Evolutionary conservation across 2,329 filamentous ascomycete species (phyloP).

Genomic region (Xylaria sp.): DNA sequence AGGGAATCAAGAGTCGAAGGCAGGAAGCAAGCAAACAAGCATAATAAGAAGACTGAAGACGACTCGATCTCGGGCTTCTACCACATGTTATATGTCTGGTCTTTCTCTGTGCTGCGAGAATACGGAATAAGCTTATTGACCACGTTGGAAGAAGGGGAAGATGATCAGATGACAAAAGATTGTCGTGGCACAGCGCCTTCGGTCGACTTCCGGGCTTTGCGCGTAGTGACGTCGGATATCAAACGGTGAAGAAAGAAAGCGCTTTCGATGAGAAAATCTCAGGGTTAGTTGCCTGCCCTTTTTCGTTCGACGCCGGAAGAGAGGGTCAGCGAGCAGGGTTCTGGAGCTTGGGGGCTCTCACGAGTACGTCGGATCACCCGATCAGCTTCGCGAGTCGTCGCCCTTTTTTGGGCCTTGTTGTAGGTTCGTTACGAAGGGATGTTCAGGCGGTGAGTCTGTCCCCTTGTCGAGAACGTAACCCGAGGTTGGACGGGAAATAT

Average conservation of each 20-base stretch:
- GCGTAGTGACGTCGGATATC: slow-evolving; percentile 7
- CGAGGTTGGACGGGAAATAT: slow-evolving; percentile 3
- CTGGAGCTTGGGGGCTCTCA: slow-evolving; percentile 1
- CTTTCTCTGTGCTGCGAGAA: neutral
- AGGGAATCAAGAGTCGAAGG: neutral
- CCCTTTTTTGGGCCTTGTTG: neutral
- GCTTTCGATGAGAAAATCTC: neutral
- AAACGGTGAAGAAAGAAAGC: slow-evolving; percentile 1
- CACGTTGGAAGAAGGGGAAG: neutral
- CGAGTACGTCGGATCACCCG: slow-evolving; percentile 1
- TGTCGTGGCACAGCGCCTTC: slow-evolving; percentile 10
- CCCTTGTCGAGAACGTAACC: neutral
- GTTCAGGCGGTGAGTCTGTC: slow-evolving; percentile 8
- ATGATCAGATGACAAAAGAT: slow-evolving; percentile 10
- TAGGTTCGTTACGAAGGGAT: slow-evolving; percentile 1
- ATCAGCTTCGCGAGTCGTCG: slow-evolving; percentile 1
- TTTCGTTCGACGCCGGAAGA: slow-evolving; percentile 9
- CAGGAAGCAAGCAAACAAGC: no score
- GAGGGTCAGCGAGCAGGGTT: neutral
- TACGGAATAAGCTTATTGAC: neutral
- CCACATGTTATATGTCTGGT: neutral
- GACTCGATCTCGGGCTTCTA: no score
- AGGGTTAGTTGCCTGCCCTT: neutral
- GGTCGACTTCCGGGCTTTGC: slow-evolving; percentile 5
- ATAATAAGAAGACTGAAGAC: no score